Evolutionary conservation across 2,329 filamentous ascomycete species (phyloP), one percentile per base, ranked within the genome.

Genomic region (Apiospora hydei): DNA sequence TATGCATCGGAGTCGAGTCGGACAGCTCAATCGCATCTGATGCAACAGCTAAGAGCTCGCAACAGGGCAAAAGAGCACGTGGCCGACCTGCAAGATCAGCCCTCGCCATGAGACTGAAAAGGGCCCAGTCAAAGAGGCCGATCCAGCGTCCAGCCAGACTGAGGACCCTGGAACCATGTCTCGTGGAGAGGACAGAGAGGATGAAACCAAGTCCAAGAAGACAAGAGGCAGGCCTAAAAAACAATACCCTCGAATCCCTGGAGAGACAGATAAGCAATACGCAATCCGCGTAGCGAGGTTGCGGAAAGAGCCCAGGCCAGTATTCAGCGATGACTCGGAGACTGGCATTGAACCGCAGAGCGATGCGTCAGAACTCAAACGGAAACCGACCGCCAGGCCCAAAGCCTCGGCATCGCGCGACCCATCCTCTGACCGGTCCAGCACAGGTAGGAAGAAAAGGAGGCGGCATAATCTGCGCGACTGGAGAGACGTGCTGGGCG

Each of bases 401-500:
- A 47, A 46, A 26, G 34, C 57, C 13, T 46, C 68, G 13, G 67
- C 30, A 24, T 61, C 72, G 14, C 53, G 72, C 11, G 68, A 70
- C 4, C 46, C 61, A 4, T 67, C 57, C 3, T 43, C 72, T 1
- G 61, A 67, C 18, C 46, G 68, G 21, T 34, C 46, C 47, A 44
- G 47, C 10, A 30, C 41, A 1, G 68, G 57, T 10, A 21, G 61
- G 38, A 34, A 74, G 72, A 57, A 76, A 61, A 70, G 64, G 72
- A 57, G 69, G 71, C 76, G 73, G 70, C 77, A 78, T 47, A 78
- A 79, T 41, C 18, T 90, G 16, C 88, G 93, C 30, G 93, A 97
- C 82, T 98, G 96, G 96, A 93, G 91, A 75, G 94, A 97, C 75
- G 88, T 98, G 1, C 83, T 98, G 41, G 93, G 93, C 0, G 87